phyloP scores from a whole-genome alignment of 257 asterid species.

The Fraxinus quadrangulata region DNA sequence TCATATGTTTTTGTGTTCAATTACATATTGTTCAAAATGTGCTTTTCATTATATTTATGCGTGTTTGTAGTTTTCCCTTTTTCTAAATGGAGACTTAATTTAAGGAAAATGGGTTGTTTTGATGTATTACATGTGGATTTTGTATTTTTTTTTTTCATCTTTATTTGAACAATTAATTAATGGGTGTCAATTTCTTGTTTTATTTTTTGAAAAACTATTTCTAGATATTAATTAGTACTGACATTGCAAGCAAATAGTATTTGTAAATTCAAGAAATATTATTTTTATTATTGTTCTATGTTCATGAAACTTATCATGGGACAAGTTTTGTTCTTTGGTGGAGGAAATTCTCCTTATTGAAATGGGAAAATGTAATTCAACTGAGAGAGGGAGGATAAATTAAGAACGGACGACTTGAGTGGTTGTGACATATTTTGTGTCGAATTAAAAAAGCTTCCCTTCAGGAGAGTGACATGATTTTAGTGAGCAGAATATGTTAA shows the following conservation, averaged over 20 bases:
- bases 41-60: slow-evolving; percentile 3
- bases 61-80: not conserved
- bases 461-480: not conserved
- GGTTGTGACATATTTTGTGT: not conserved
- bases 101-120: not conserved
- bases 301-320: not conserved
- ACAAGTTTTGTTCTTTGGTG: not conserved
- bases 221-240: not conserved
- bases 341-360: not conserved
- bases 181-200: not conserved
- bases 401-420: not conserved
- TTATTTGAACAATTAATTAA: not conserved
- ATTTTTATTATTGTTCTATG: not conserved
- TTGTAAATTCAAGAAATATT: not conserved
- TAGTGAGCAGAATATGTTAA: not conserved
- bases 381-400: too few species aligned
- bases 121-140: not conserved
- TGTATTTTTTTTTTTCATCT: not conserved
- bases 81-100: slow-evolving; percentile 6
- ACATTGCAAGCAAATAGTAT: not conserved
- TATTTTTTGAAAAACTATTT: not conserved
- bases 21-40: slow-evolving; percentile 11
- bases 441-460: not conserved
- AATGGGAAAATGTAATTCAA: too few species aligned
- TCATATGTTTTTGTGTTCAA: not conserved